A percentile compares a stretch with the other conserved stretches of the same genome.
Conservation (phyloP, 2,329 filamentous ascomycete genomes). For the Thyridium curvatum region DNA sequence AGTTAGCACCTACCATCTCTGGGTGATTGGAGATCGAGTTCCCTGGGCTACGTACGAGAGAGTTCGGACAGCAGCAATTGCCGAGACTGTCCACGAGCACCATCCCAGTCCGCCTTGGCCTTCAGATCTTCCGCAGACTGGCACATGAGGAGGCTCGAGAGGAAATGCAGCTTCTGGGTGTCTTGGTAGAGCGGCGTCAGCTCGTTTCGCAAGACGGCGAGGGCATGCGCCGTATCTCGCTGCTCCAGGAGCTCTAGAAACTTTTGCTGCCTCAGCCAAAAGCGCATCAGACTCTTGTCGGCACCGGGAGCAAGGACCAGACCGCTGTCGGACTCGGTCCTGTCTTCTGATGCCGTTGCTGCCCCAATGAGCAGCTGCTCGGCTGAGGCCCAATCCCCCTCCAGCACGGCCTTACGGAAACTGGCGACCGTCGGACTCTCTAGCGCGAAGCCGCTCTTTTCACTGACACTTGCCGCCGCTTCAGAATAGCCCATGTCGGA, state of each 20-base stretch:
- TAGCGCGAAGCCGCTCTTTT: constrained; percentile 80
- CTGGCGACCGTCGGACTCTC: constrained; percentile 82
- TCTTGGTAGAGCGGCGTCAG: constrained; percentile 82
- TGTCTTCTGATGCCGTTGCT: constrained; percentile 20
- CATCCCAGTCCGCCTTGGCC: constrained; percentile 76
- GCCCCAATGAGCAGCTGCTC: constrained; percentile 69
- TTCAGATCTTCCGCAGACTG: constrained; percentile 70
- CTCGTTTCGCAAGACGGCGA: constrained; percentile 81
- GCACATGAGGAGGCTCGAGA: constrained; percentile 91
- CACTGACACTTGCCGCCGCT: constrained; percentile 68
- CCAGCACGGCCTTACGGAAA: constrained; percentile 74
- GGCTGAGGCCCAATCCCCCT: constrained; percentile 78
- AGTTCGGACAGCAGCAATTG: constrained; percentile 70
- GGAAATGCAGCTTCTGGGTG: constrained; percentile 66
- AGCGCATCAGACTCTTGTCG: constrained; percentile 74
- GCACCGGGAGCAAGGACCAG: constrained; percentile 71
- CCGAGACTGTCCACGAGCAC: constrained; percentile 68
- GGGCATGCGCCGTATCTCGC: constrained; percentile 64
- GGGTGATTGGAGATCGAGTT: neutral
- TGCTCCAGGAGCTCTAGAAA: constrained; percentile 84
- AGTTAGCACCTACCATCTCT: constrained; percentile 12
- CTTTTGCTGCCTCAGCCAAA: constrained; percentile 87
- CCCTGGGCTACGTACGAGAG: constrained; percentile 53
- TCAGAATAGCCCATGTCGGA: constrained; percentile 79
- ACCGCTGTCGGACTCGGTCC: constrained; percentile 39